Conservation (phyloP, 148 eudicot species). For the Oxyria digyna region DNA sequence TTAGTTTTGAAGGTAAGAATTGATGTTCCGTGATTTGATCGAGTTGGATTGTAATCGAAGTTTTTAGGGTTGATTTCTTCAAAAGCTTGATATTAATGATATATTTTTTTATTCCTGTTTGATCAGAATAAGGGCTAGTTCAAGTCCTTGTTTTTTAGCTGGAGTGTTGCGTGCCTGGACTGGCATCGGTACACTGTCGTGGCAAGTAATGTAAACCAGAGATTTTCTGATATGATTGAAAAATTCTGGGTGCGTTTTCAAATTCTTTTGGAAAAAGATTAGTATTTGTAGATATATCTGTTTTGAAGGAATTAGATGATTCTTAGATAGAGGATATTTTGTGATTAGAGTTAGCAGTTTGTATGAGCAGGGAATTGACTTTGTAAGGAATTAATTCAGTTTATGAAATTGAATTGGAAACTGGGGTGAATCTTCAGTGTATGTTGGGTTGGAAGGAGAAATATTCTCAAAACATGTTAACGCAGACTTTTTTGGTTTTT, state of each 20-base stretch:
- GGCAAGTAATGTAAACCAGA: background rate
- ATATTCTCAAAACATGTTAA: background rate
- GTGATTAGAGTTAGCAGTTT: background rate
- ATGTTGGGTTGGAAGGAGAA: background rate
- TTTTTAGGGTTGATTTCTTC: background rate
- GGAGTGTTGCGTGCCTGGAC: background rate
- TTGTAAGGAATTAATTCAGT: background rate
- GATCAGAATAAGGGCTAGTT: background rate
- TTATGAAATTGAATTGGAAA: background rate
- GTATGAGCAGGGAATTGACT: background rate
- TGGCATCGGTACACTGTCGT: background rate
- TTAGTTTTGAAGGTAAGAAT: constrained; percentile 2
- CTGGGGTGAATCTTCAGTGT: background rate
- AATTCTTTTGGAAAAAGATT: background rate
- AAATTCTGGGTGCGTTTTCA: background rate
- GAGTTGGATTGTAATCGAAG: background rate
- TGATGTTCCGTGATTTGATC: background rate
- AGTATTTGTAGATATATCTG: background rate
- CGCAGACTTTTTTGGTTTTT: background rate
- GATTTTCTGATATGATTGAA: background rate
- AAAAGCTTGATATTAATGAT: background rate
- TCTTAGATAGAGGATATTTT: background rate
- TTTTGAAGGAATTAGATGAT: background rate
- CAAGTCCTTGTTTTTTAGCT: background rate
- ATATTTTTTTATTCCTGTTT: background rate